Evolutionary conservation across 1,284 basidiomycete genomes (phyloP), one percentile per base, ranked within the genome.

Genomic region (Malassezia arunalokei): DNA sequence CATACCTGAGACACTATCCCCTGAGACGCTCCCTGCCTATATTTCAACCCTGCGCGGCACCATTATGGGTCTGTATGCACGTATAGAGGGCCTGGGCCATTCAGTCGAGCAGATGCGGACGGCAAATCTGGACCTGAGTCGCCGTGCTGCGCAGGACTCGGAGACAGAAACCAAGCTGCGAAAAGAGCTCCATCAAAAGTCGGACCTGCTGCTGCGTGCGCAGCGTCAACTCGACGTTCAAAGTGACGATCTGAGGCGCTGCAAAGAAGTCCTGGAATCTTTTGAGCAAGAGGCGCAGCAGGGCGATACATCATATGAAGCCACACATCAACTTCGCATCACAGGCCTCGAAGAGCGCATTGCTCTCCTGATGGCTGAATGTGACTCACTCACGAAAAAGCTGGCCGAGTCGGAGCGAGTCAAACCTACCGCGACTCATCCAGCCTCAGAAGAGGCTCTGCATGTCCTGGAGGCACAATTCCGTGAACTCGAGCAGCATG

Each of bases 401-500:
- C 44, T 47, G 37, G 12, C 6, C 11, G 31, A 44, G 15, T 31
- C 40, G 30, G 28, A 58, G 9, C 17, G 27, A 5, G 41, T 17
- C 0, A 44, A 20, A n/a, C 32, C 20, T 14, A 11, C n/a, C 3
- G 40, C 53, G 15, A 40, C 47, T 2, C 33, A 47, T 11, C 6
- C 53, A 27, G 24, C 14, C 3, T 50, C 55, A 9, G 50, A 54
- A 20, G 38, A 42, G 29, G 44, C 30, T 15, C 28, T 37, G 17
- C 11, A 6, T 3, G 31, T 32, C 5, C 54, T 65, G 15, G 61
- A 62, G 3, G 32, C 46, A 5, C 67, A 69, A 38, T 51, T 65
- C 8, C 41, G 51, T 0, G 58, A 59, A 37, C 43, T 72, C 28
- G 63, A 66, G 38, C 24, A 76, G 74, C 63, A 79, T 75, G 63